Evolutionary conservation across 106 monocot genomes (phyloP), one percentile per base, ranked within the genome.

Genomic region (Phalaenopsis equestris): DNA sequence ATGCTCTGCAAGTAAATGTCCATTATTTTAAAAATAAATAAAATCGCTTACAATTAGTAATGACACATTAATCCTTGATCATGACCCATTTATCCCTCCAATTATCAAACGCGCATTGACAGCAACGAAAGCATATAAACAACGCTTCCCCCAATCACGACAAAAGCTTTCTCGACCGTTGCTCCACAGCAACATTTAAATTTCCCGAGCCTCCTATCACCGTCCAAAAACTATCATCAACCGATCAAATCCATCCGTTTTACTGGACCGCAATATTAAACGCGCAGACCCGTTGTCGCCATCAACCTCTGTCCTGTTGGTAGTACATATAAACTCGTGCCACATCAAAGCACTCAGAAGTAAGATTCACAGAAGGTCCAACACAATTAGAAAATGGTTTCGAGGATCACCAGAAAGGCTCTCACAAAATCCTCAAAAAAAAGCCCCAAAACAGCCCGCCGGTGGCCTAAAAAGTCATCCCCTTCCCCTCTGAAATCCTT

Each of bases 371-470:
- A 15, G 43, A 41, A 47, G 52, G 11, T 14, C n/a, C 58, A 72
- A 16, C 58, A 55, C 14, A 17, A 52, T 8, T 23, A 12, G 56
- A 67, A 73, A 84, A 96, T 93, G 93, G 93, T 96, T 11, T 91
- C 91, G 72, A 93, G 88, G 45, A 42, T 80, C 77, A 30, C 37
- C 14, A 85, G 76, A 48, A 84, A 68, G 77, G 79, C 79, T 77
- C 84, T 81, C 41, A 78, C 79, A 2, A 90, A 79, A 39, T 21
- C 79, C 41, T 17, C 64, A 8, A 84, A 78, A 47, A 30, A 64
- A 49, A 83, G 58, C 83, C 80, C 82, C 77, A 58, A 78, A 56
- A 3, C 77, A 43, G 30, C 42, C 77, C 75, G 75, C 70, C 78
- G 64, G 75, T 56, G 58, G 55, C 68, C 43, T 1, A 43, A 41